Evolutionary conservation across 73 alveolate species (phyloP).

Genomic region (Paramecium tetraurelia): DNA sequence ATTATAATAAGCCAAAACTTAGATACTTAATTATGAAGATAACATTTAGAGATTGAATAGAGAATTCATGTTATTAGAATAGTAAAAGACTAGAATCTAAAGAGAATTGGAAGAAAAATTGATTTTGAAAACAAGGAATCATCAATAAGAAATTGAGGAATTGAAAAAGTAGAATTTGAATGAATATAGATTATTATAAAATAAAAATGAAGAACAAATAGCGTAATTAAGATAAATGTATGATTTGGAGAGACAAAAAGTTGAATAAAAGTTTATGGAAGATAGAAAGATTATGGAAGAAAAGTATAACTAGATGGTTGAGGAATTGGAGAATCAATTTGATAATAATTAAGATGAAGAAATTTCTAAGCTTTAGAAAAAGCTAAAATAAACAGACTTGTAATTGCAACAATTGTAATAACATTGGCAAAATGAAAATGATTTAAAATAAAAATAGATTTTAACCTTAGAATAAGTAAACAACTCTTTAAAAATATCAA

Average conservation of each 20-base stretch:
- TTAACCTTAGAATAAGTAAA: neutral
- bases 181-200: neutral
- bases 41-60: neutral
- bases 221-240: neutral
- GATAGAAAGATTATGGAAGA: constrained; percentile 16
- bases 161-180: neutral
- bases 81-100: neutral
- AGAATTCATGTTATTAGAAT: constrained; percentile 1
- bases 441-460: constrained; percentile 1
- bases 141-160: neutral
- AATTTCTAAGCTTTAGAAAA: neutral
- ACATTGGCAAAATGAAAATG: constrained; percentile 47
- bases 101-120: neutral
- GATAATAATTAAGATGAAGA: constrained; percentile 31
- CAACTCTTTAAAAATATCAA: neutral
- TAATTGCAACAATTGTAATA: neutral
- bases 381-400: neutral
- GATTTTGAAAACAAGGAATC: neutral
- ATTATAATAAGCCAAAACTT: neutral
- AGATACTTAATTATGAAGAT: neutral
- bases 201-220: constrained; percentile 22
- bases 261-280: constrained; percentile 8
- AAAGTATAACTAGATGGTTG: constrained; percentile 15
- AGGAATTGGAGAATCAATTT: constrained; percentile 10
- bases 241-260: neutral